Conservation (phyloP, 177 flowering plant species). For the Tripterygium wilfordii region DNA sequence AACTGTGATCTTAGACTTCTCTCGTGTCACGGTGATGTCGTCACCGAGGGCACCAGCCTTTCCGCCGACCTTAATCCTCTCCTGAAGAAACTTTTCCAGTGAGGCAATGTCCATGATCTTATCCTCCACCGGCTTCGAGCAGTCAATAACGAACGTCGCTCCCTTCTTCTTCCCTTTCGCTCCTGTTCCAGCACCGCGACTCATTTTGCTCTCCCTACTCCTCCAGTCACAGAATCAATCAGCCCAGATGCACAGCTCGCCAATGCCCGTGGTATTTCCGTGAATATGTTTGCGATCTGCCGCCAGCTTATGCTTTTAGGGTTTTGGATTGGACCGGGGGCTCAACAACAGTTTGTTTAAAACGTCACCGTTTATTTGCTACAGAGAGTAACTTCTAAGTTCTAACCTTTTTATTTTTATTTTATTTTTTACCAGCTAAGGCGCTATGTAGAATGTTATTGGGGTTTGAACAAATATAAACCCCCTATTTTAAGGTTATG, state of each 20-base stretch:
- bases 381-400: too few relatives aligned
- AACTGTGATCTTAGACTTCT: constrained; percentile 22
- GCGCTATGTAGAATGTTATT: too few relatives aligned
- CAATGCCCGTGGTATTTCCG: too few relatives aligned
- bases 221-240: not conserved
- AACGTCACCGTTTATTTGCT: too few relatives aligned
- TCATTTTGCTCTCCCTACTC: constrained; percentile 12
- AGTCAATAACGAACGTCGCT: constrained; percentile 19
- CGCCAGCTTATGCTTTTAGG: too few relatives aligned
- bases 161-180: constrained; percentile 24
- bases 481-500: constrained; percentile 21
- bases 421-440: too few relatives aligned
- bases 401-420: too few relatives aligned
- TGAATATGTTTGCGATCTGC: too few relatives aligned
- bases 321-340: too few relatives aligned
- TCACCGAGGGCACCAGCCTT: constrained; percentile 24
- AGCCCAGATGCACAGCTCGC: too few relatives aligned
- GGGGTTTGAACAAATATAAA: too few relatives aligned
- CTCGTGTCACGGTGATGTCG: constrained; percentile 14
- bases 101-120: constrained; percentile 27
- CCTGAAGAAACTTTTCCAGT: constrained; percentile 26
- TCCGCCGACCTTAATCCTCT: constrained; percentile 26
- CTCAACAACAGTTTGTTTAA: too few relatives aligned
- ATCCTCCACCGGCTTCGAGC: constrained; percentile 21
- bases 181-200: constrained; percentile 15